A percentile compares a stretch with the other conserved stretches of the same genome.
Conservation (phyloP, 176 grass and related monocot species). For the Carex scoparia region DNA sequence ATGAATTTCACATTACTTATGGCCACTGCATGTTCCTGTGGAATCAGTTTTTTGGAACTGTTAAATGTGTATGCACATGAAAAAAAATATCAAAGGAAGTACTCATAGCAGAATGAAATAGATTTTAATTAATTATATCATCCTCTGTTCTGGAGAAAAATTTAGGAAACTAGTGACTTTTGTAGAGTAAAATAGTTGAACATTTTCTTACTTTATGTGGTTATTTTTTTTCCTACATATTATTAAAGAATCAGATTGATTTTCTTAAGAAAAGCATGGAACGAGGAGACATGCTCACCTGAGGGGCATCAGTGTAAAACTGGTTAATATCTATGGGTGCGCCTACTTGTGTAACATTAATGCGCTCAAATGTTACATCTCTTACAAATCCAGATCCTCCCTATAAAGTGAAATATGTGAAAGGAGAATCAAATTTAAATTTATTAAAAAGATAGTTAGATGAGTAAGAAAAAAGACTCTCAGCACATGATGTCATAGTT, state of each 20-base stretch:
- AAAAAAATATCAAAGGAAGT: neutral
- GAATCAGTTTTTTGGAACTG: neutral
- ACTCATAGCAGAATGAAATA: neutral
- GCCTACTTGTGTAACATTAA: slow-evolving; percentile 43
- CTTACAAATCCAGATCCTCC: slow-evolving; percentile 45
- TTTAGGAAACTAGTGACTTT: neutral
- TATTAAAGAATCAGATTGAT: neutral
- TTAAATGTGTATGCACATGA: neutral
- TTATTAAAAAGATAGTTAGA: neutral
- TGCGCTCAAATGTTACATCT: slow-evolving; percentile 37
- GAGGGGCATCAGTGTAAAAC: slow-evolving; percentile 39
- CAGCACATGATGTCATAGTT: neutral
- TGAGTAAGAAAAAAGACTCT: neutral
- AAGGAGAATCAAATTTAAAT: slow-evolving; percentile 13
- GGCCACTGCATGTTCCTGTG: slow-evolving; percentile 39
- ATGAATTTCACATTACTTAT: slow-evolving; percentile 39
- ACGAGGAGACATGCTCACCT: neutral
- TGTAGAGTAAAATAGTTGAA: neutral
- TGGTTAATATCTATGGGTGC: slow-evolving; percentile 56
- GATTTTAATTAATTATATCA: neutral
- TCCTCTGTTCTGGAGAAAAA: neutral
- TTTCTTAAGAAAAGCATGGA: neutral
- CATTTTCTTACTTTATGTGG: neutral
- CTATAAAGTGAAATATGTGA: slow-evolving; percentile 13
- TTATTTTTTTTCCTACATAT: neutral